Conservation (phyloP, 1,139 yeast species). For the Suhomyces yuchorum region DNA sequence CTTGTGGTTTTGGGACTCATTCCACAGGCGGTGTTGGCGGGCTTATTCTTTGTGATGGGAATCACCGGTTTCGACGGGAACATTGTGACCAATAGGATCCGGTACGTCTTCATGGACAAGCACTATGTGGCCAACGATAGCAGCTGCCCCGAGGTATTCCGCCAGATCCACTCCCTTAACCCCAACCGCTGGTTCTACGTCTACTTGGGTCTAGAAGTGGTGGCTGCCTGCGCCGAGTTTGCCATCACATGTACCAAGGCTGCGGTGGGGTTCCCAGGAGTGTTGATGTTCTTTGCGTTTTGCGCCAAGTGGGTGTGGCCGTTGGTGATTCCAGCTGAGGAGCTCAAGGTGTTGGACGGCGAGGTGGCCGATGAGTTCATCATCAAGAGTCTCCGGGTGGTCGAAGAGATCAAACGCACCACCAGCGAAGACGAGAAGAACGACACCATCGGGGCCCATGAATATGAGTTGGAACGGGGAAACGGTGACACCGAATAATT, state of each 20-base stretch:
- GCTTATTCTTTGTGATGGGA: conserved; percentile 92
- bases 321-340: conserved; percentile 59
- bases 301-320: conserved; percentile 76
- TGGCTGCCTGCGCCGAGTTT: conserved; percentile 78
- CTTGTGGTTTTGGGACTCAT: conserved; percentile 75
- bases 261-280: conserved; percentile 94
- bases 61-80: conserved; percentile 73
- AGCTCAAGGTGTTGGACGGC: conserved; percentile 64
- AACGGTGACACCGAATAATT: neutral
- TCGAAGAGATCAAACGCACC: conserved; percentile 15
- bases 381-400: conserved; percentile 38
- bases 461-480: conserved; percentile 1
- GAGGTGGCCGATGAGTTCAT: conserved; percentile 69
- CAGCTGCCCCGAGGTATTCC: conserved; percentile 39
- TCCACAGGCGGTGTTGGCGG: conserved; percentile 95
- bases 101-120: conserved; percentile 68
- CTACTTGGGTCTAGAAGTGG: conserved; percentile 59
- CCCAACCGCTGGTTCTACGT: conserved; percentile 52
- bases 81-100: conserved; percentile 60
- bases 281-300: conserved; percentile 55
- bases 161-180: conserved; percentile 35
- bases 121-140: conserved; percentile 39
- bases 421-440: conserved; percentile 1
- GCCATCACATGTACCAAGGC: conserved; percentile 85
- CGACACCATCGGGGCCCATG: neutral